Percentiles rank a stretch among this genome's conserved stretches.
Evolutionary conservation across 441 rosid species (phyloP).

Genomic region (Breynia disticha): DNA sequence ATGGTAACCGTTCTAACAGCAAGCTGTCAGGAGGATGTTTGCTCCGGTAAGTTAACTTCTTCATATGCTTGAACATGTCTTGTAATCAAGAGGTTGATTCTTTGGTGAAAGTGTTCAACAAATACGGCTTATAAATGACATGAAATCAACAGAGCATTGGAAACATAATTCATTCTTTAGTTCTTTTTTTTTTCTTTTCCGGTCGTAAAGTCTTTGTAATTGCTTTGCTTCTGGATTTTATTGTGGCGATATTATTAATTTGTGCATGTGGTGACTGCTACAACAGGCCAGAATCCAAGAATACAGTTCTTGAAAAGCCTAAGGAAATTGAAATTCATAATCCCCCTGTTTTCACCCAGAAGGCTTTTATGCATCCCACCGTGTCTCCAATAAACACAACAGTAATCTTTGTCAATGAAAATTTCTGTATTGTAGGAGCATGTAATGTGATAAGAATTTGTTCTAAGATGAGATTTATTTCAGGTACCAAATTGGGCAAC

Average conservation of each 20-base stretch:
- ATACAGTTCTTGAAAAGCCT: constrained; percentile 24
- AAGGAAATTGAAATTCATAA: constrained; percentile 29
- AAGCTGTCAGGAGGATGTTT: constrained; percentile 35
- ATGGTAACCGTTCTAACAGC: constrained; percentile 38
- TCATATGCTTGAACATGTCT: background rate
- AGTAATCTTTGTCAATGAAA: constrained; percentile 17
- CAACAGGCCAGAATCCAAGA: constrained; percentile 34
- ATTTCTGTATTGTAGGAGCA: background rate
- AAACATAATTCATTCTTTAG: background rate
- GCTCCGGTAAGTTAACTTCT: constrained; percentile 36
- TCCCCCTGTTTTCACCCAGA: constrained; percentile 51
- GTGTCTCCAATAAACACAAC: constrained; percentile 15
- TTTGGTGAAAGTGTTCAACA: background rate
- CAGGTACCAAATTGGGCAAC: constrained; percentile 26
- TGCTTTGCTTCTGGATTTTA: constrained; percentile 44
- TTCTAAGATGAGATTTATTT: constrained; percentile 7
- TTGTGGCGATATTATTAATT: constrained; percentile 24
- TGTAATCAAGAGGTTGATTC: too few relatives aligned
- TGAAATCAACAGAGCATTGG: background rate
- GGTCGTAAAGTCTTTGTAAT: constrained; percentile 48
- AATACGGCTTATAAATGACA: background rate
- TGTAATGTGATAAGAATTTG: background rate
- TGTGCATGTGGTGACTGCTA: constrained; percentile 39
- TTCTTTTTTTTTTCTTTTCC: constrained; percentile 5
- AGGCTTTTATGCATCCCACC: constrained; percentile 18